Percentiles rank a stretch among this genome's conserved stretches.
Evolutionary conservation across 345 rosid genomes (phyloP).

Genomic region (Bruguiera parviflora): DNA sequence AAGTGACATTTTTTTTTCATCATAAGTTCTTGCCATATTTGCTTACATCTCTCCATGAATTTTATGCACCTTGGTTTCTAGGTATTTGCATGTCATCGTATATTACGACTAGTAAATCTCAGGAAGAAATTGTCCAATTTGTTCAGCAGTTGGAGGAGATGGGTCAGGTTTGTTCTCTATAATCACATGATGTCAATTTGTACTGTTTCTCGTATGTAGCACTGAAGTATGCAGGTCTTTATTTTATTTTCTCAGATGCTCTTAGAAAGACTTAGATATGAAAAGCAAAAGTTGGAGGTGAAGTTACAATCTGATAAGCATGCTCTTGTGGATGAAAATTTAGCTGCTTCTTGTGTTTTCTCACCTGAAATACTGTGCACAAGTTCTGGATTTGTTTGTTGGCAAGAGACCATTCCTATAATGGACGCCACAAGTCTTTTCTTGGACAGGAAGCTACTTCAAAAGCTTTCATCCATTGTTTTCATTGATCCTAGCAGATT

Average conservation of each 20-base stretch:
- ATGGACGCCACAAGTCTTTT: constrained; percentile 60
- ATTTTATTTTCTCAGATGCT: constrained; percentile 48
- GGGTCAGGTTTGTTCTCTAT: constrained; percentile 46
- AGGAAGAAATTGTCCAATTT: constrained; percentile 36
- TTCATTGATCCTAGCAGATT: constrained; percentile 31
- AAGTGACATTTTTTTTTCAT: background rate
- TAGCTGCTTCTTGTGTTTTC: constrained; percentile 52
- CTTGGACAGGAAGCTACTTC: constrained; percentile 64
- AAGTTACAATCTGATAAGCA: constrained; percentile 25
- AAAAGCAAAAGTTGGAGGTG: constrained; percentile 44
- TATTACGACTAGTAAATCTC: constrained; percentile 39
- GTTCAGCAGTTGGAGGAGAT: constrained; percentile 59
- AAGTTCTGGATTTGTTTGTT: constrained; percentile 45
- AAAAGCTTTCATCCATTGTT: constrained; percentile 43
- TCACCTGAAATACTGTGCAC: constrained; percentile 47
- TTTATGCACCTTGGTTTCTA: constrained; percentile 17
- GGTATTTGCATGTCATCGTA: constrained; percentile 77
- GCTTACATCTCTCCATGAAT: background rate
- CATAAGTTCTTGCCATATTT: background rate
- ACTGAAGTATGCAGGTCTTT: background rate
- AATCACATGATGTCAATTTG: constrained; percentile 18
- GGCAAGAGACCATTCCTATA: constrained; percentile 52
- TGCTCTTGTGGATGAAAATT: constrained; percentile 23
- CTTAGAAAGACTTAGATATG: constrained; percentile 55
- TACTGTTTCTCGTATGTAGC: background rate